Evolutionary conservation across 1,284 basidiomycete species (phyloP).

Genomic region (Takashimella tepidaria): DNA sequence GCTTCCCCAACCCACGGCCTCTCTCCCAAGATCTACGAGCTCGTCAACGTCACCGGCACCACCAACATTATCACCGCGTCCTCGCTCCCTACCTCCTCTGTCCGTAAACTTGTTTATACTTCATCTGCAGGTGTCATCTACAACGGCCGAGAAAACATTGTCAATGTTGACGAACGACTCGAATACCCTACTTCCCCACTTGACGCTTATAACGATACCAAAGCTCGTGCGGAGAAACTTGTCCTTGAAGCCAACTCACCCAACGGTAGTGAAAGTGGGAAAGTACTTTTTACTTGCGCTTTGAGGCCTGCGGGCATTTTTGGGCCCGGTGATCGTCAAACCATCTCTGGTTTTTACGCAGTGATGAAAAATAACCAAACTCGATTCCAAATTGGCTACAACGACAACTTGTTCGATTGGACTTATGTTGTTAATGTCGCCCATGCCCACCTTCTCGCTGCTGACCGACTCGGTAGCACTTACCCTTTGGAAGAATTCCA

Average conservation of each 20-base stretch:
- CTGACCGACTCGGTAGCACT: slow-evolving; percentile 55
- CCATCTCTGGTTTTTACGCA: slow-evolving; percentile 71
- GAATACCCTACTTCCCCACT: slow-evolving; percentile 68
- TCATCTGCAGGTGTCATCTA: slow-evolving; percentile 92
- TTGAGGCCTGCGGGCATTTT: slow-evolving; percentile 95
- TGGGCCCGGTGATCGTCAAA: slow-evolving; percentile 89
- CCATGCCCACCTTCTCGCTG: slow-evolving; percentile 88
- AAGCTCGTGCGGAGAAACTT: slow-evolving; percentile 80
- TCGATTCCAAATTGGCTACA: slow-evolving; percentile 89
- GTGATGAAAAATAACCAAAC: slow-evolving; percentile 80
- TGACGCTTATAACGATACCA: slow-evolving; percentile 96
- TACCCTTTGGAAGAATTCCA: slow-evolving; percentile 52
- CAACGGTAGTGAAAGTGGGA: slow-evolving; percentile 51
- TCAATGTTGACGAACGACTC: slow-evolving; percentile 85
- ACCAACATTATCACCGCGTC: slow-evolving; percentile 78
- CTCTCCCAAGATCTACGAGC: slow-evolving; percentile 70
- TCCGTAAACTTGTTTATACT: slow-evolving; percentile 89
- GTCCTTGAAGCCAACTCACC: slow-evolving; percentile 82
- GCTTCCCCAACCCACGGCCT: slow-evolving; percentile 81
- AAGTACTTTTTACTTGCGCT: slow-evolving; percentile 84
- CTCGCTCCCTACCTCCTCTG: slow-evolving; percentile 54
- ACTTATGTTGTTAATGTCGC: slow-evolving; percentile 97
- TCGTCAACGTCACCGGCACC: slow-evolving; percentile 93
- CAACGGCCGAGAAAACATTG: slow-evolving; percentile 67
- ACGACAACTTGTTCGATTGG: slow-evolving; percentile 93